Percentiles rank a stretch among this genome's conserved stretches.
Conservation (phyloP, 768 basidiomycete genomes). For the Tylopilus sp. region DNA sequence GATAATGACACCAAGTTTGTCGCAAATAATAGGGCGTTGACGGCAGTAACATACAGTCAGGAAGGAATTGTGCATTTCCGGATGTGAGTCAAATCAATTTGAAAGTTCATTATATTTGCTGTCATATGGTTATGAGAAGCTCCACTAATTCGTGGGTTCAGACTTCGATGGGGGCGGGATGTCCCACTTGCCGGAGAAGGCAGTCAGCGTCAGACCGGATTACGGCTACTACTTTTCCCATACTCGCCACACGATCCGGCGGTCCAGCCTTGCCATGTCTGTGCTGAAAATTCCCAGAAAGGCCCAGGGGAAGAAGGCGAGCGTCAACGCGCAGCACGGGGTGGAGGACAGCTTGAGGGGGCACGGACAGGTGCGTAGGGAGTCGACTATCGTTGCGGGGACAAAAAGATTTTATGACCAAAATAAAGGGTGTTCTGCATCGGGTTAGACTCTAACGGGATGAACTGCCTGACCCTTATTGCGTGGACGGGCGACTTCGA, state of each 20-base stretch:
- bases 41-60: slow-evolving; percentile 12
- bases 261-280: slow-evolving; percentile 1
- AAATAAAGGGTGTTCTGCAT: background rate
- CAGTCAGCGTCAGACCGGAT: slow-evolving; percentile 20
- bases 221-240: slow-evolving; percentile 17
- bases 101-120: background rate
- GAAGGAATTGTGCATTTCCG: slow-evolving; percentile 14
- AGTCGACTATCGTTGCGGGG: background rate
- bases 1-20: background rate
- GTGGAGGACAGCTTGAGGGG: background rate
- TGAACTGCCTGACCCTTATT: slow-evolving; percentile 25
- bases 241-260: background rate
- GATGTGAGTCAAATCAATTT: background rate
- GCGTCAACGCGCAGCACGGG: background rate
- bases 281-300: background rate
- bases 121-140: slow-evolving; percentile 13
- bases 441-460: slow-evolving; percentile 16
- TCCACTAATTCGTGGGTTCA: slow-evolving; percentile 15
- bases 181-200: slow-evolving; percentile 17
- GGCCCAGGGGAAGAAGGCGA: background rate
- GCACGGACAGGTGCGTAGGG: background rate
- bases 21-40: background rate
- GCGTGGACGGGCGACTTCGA: slow-evolving; percentile 29
- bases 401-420: slow-evolving; percentile 1
- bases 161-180: slow-evolving; percentile 7